A percentile compares a stretch with the other conserved stretches of the same genome.
phyloP scores from a whole-genome alignment of 2,329 filamentous ascomycete species.

The Pestalotiopsis sp. region DNA sequence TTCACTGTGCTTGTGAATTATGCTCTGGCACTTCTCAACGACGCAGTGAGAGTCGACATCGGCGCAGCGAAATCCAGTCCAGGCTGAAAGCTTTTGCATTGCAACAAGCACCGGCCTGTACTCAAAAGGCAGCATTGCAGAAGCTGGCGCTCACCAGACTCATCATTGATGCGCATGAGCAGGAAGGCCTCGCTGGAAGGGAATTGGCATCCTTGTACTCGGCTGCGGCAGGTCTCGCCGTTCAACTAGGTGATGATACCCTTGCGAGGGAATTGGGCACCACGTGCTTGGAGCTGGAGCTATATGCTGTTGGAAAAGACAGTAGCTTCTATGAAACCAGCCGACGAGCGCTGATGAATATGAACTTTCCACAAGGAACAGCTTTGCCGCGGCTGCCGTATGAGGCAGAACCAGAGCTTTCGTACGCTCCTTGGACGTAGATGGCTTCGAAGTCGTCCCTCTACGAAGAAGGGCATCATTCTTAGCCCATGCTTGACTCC shows the following conservation, averaged over 20 bases:
- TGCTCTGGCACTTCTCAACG: slow-evolving; percentile 18
- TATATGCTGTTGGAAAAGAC: slow-evolving; percentile 23
- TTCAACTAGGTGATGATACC: slow-evolving; percentile 9
- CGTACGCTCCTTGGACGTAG: slow-evolving; percentile 16
- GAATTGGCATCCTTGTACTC: slow-evolving; percentile 22
- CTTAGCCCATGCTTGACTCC: no score
- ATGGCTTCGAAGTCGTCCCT: no score
- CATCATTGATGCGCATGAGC: slow-evolving; percentile 19
- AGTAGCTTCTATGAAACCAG: slow-evolving; percentile 18
- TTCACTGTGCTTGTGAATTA: slow-evolving; percentile 22
- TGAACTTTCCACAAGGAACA: slow-evolving; percentile 1
- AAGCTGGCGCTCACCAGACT: slow-evolving; percentile 15
- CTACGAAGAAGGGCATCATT: no score
- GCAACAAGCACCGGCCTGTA: neutral
- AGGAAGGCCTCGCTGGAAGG: slow-evolving; percentile 11
- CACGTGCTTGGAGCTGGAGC: slow-evolving; percentile 18
- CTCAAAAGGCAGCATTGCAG: slow-evolving; percentile 1
- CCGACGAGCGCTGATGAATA: neutral
- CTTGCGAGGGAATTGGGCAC: slow-evolving; percentile 19
- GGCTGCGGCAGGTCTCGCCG: slow-evolving; percentile 18
- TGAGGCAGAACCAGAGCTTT: neutral
- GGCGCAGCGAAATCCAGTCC: slow-evolving; percentile 11
- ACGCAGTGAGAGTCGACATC: slow-evolving; percentile 16
- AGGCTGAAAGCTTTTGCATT: slow-evolving; percentile 11
- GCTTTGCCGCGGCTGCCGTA: neutral